These are phyloP conservation scores for Vigna nakashimae DNA, from an alignment of 306 rosid species.

Conservation along the genomic window DNA sequence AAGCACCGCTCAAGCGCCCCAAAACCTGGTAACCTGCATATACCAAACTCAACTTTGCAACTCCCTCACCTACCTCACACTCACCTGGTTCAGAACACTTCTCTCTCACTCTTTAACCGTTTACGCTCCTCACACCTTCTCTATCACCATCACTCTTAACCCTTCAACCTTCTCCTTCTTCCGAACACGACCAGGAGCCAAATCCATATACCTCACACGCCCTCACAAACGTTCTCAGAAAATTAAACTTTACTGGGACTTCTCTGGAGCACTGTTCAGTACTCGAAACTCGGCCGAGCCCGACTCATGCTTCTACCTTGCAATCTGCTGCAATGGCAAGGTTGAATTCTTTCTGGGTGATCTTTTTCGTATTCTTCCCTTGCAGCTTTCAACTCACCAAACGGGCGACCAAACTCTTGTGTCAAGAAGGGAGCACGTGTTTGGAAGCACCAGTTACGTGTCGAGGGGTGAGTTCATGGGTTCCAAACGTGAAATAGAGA, in stretches of 20 bases:
- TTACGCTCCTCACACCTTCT: constrained; percentile 56
- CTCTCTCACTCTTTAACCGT: constrained; percentile 68
- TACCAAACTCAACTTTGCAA: constrained; percentile 75
- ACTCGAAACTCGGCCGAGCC: constrained; percentile 66
- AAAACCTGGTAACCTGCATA: constrained; percentile 61
- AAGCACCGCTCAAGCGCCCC: constrained; percentile 54
- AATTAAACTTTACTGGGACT: constrained; percentile 78
- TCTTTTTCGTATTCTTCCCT: constrained; percentile 61
- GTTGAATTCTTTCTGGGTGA: constrained; percentile 76
- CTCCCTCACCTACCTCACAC: constrained; percentile 62
- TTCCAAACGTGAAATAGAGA: constrained; percentile 66
- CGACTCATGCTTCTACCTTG: constrained; percentile 69
- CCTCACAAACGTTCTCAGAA: constrained; percentile 47
- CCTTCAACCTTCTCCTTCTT: constrained; percentile 73
- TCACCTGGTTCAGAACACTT: constrained; percentile 72
- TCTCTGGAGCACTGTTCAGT: constrained; percentile 55
- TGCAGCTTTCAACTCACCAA: background rate
- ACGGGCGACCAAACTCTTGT: constrained; percentile 48
- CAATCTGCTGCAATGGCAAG: constrained; percentile 52
- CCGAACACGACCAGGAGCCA: constrained; percentile 58
- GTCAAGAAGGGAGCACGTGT: constrained; percentile 79
- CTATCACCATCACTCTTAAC: constrained; percentile 66
- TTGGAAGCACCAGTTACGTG: constrained; percentile 61
- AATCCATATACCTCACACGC: constrained; percentile 56
- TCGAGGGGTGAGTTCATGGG: constrained; percentile 72